Base-by-base conservation (phyloP, 2,329 filamentous ascomycete species). In the Fusarium sp. region DNA sequence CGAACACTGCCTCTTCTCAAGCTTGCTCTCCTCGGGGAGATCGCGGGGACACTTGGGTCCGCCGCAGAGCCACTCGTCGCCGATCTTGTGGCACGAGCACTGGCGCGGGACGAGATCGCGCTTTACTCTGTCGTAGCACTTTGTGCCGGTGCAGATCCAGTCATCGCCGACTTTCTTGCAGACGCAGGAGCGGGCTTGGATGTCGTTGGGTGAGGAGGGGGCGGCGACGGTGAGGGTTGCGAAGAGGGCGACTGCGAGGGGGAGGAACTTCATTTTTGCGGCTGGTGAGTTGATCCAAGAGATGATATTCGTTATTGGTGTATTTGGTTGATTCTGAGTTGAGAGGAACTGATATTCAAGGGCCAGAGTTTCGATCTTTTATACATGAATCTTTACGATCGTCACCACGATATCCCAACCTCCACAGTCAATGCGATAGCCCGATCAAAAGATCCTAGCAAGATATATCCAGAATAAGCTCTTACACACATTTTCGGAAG, bases 211-310 rank as follows among this genome's bases (percentile, higher is more conserved):
- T 3, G 58, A 22, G 15, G 55, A 35, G 5, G 70, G 70, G 4
- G 50, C 38, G 20, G 70, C 68, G 4, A 67, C 33, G 26, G 64
- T 42, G 13, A 72, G 30, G 47, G 70, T 48, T 20, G 70, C 65
- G 44, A 72, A 68, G 33, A 72, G 30, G 28, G 68, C 41, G 10
- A 68, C 16, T 22, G 59, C 56, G 7, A 72, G 5, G 3, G 51
- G 24, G 14, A 59, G 22, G 33, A 69, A 57, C 47, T 65, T 72
- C 68, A 72, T 72, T n/a, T 36, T 69, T 12, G 30, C 65, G 35
- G 24, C n/a, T 36, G 22, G 3, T 3, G 1, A 9, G 14, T 10
- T 6, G 0, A 8, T 48, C 9, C 10, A 28, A 8, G 20, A 33
- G 13, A 26, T 9, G 20, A 33, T 44, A 1, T 18, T 28, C 2